phyloP scores from a whole-genome alignment of 176 grass and related monocot genomes.

The Triticum timopheevii region DNA sequence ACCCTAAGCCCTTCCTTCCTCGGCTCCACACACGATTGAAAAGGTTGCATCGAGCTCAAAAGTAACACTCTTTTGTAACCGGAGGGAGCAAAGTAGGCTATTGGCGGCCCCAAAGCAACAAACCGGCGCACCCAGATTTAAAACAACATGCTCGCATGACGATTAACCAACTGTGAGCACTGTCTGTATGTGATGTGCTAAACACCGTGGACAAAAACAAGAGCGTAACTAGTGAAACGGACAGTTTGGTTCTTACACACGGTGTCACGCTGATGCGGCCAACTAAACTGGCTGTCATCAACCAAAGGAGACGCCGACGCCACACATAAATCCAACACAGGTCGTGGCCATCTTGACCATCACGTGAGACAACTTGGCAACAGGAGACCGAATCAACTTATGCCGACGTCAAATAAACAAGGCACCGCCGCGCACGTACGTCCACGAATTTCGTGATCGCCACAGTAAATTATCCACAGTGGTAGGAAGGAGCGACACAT shows the following conservation, averaged over 20 bases:
- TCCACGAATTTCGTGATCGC: neutral
- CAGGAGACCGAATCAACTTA: neutral
- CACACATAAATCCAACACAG: neutral
- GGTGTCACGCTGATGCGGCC: neutral
- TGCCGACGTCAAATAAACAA: neutral
- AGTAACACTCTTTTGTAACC: too few species aligned
- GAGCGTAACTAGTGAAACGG: neutral
- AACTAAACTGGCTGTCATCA: neutral
- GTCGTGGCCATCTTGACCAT: neutral
- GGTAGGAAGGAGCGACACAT: neutral
- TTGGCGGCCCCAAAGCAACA: too few species aligned
- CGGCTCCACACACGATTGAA: too few species aligned
- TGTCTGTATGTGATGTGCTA: neutral
- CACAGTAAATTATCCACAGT: neutral
- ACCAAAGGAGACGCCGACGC: neutral
- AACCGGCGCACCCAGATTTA: too few species aligned
- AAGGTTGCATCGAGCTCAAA: too few species aligned
- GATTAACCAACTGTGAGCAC: too few species aligned
- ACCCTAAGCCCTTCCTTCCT: too few species aligned
- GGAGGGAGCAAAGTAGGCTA: too few species aligned
- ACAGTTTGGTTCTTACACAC: neutral
- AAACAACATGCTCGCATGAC: too few species aligned
- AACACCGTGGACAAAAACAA: neutral
- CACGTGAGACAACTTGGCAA: neutral
- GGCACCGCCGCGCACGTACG: neutral